These are phyloP conservation scores for Podospora appendiculata DNA, from an alignment of 495 filamentous ascomycete genomes.

Conservation along the genomic window DNA sequence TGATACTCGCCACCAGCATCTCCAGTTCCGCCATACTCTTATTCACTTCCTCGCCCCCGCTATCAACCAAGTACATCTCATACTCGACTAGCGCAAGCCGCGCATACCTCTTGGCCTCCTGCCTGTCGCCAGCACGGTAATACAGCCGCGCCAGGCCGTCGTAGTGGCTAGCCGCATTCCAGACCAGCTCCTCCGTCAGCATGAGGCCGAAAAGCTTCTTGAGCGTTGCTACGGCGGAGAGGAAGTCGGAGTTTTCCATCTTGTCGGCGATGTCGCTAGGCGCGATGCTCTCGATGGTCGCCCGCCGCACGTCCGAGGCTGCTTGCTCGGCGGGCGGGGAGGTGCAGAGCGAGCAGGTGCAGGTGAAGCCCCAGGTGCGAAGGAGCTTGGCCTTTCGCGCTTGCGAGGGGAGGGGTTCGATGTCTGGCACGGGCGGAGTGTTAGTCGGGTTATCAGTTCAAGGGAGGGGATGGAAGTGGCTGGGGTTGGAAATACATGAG, in stretches of 20 bases:
- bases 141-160: slow-evolving; percentile 23
- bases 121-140: slow-evolving; percentile 11
- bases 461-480: too few relatives aligned
- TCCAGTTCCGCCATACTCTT: background rate
- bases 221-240: slow-evolving; percentile 13
- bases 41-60: background rate
- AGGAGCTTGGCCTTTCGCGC: slow-evolving; percentile 19
- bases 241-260: slow-evolving; percentile 11
- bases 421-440: background rate
- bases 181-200: slow-evolving; percentile 22
- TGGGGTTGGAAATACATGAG: too few relatives aligned
- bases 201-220: slow-evolving; percentile 16
- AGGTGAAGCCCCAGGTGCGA: slow-evolving; percentile 29
- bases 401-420: slow-evolving; percentile 15
- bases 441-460: too few relatives aligned
- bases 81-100: slow-evolving; percentile 16
- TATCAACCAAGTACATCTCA: slow-evolving; percentile 8
- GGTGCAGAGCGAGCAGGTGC: slow-evolving; percentile 26
- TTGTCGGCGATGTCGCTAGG: slow-evolving; percentile 14
- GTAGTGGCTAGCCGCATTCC: slow-evolving; percentile 26
- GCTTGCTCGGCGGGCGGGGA: slow-evolving; percentile 12
- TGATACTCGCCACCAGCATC: background rate
- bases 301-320: slow-evolving; percentile 20
- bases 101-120: slow-evolving; percentile 17
- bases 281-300: slow-evolving; percentile 11